Evolutionary conservation across 148 eudicot species (phyloP), one percentile per base, ranked within the genome.

Genomic region (Rhododendron williamsianum): DNA sequence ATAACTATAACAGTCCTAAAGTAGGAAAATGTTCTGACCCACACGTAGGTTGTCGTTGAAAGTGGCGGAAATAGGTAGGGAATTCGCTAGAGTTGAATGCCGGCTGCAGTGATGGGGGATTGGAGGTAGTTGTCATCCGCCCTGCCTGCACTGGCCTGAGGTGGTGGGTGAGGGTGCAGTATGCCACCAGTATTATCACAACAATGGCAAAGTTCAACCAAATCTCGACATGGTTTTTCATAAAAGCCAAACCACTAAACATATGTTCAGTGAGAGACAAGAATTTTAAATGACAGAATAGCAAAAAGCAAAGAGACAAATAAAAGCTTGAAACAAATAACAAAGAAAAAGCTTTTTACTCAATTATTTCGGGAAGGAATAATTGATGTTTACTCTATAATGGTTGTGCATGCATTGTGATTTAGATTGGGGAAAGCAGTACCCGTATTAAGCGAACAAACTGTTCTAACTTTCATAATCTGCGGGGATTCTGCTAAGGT

Each of bases 391-490:
- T 41, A 7, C 76, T 38, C 51, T 65, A 67, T 36, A 13, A 10
- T 60, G 46, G 13, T 48, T 72, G 11, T 49, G 0, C 27, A 38
- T 38, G 5, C 41, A 72, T 63, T 10, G 46, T 49, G 58, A 83
- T 71, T 83, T 9, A 3, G 36, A 25, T 9, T 16, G 67, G 23
- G 35, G 3, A 46, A 27, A 67, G 27, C 13, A 46, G 35, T 60
- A 41, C 33, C 23, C 6, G 5, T 46, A 25, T 49, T 9, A 9
- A 21, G 48, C 58, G 43, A 76, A 58, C 30, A 56, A 87, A 38
- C 23, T 18, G 81, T 27, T 89, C 60, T 91, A 94, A 84, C 95
- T 94, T 86, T 89, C 93, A 60, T 95, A 94, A 86, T 94, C 98
- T 21, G 88, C 25, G 79, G 54, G 35, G 94, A 80, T 85, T 92